Base-by-base conservation (phyloP, 2,329 filamentous ascomycete genomes). In the Colletotrichum somersetense region DNA sequence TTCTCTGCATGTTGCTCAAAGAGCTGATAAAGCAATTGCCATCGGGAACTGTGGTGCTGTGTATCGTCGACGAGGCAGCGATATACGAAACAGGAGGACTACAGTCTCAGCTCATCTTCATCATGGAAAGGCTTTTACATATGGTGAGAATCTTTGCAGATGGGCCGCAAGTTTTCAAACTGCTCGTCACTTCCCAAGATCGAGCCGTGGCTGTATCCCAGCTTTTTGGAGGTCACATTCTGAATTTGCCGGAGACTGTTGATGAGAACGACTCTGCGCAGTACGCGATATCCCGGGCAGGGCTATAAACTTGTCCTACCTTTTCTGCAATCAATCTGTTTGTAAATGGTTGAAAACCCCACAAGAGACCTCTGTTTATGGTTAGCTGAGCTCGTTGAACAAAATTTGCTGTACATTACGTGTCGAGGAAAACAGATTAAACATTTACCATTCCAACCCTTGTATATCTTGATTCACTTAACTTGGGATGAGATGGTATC, bases 171-270 rank as follows among this genome's bases (percentile, higher is more conserved):
- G 20, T 38, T 14, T 26, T 62, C 16, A 67, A 63, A 2, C n/a
- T 67, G 14, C 46, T 67, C 12, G 44, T 61, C 11, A 55, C 62
- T 0, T 66, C 46, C 2, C 55, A 55, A 3, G 38, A 40, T 8
- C 44, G 46, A 40, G 46, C 46, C 10, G 53, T 55, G 30, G 67
- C 14, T 20, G 16, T 70, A 44, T n/a, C 35, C 0, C 20, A n/a
- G 1, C 23, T 52, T 33, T 70, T 70, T 1, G 2, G 23, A 1
- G 44, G 26, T 8, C 55, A 40, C 11, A 61, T 38, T 0, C 7
- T 70, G 12, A 55, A 70, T 16, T 20, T 66, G 35, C 35, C 50
- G 10, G 67, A 69, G 16, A 42, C 55, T 16, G 46, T 59, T 26
- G 61, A 66, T 0, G 4, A 23, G 1, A 61, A 69, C 16, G 55